Evolutionary conservation across 164 flowering plant genomes (phyloP).

Genomic region (Aristolochia californica): DNA sequence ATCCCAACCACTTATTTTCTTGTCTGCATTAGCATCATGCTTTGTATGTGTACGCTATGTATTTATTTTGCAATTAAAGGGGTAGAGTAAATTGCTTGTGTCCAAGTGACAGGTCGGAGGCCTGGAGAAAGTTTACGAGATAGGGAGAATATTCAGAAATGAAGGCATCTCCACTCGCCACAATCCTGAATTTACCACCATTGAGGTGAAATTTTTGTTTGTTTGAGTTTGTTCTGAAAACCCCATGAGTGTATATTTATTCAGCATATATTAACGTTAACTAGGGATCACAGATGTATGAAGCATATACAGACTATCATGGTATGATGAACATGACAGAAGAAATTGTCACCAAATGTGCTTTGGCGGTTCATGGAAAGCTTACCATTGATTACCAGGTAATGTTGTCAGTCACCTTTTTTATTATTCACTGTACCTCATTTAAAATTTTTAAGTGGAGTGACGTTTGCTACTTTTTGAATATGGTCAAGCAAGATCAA

Average conservation of each 20-base stretch:
- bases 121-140: conserved; percentile 90
- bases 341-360: conserved; percentile 73
- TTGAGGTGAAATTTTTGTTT: conserved; percentile 51
- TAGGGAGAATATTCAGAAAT: conserved; percentile 92
- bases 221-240: background rate
- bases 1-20: too few species aligned
- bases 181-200: conserved; percentile 96
- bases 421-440: background rate
- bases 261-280: conserved; percentile 19
- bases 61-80: too few species aligned
- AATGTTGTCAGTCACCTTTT: background rate
- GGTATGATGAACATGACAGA: conserved; percentile 97
- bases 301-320: conserved; percentile 94
- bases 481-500: too few species aligned
- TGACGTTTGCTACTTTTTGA: too few species aligned
- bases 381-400: conserved; percentile 93
- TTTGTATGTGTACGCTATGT: too few species aligned
- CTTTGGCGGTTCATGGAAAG: conserved; percentile 78
- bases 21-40: too few species aligned
- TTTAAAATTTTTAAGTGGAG: background rate
- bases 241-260: background rate
- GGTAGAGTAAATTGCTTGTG: background rate
- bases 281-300: conserved; percentile 63
- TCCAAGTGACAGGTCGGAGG: conserved; percentile 73
- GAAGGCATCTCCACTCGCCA: conserved; percentile 98